Conservation (phyloP, 495 filamentous ascomycete species). For the Daldinia bambusicola region DNA sequence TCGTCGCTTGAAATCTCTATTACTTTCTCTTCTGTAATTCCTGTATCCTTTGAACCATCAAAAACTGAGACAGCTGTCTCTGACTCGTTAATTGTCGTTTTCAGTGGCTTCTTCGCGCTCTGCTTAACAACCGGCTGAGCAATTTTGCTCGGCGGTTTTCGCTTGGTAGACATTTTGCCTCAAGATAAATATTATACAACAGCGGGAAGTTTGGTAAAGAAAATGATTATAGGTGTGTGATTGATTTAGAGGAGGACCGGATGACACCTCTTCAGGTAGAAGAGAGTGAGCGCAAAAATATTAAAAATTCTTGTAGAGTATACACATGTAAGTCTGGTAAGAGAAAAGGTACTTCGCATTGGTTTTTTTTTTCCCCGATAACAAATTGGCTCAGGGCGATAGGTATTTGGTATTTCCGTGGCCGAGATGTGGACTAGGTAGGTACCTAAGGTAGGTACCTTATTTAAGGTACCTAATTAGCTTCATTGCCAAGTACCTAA, state of each 20-base stretch:
- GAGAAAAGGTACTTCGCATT: slow-evolving; percentile 4
- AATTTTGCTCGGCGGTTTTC: slow-evolving; percentile 60
- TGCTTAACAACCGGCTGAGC: slow-evolving; percentile 64
- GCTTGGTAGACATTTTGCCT: slow-evolving; percentile 61
- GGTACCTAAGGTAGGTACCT: background rate
- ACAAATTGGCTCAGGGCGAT: slow-evolving; percentile 17
- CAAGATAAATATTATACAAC: background rate
- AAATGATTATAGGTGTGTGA: background rate
- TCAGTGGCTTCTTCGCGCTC: slow-evolving; percentile 66
- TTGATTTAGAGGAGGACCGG: background rate
- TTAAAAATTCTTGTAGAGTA: slow-evolving; percentile 4
- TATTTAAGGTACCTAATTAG: background rate
- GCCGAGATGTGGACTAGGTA: slow-evolving; percentile 6
- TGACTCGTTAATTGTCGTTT: slow-evolving; percentile 78
- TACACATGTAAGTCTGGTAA: slow-evolving; percentile 1
- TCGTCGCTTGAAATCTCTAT: slow-evolving; percentile 69
- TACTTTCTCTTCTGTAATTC: slow-evolving; percentile 46
- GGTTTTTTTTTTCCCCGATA: slow-evolving; percentile 33
- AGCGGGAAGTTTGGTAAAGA: background rate
- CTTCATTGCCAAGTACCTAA: too few species aligned
- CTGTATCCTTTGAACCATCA: slow-evolving; percentile 44
- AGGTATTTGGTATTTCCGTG: slow-evolving; percentile 38
- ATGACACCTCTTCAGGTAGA: background rate
- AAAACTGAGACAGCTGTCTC: slow-evolving; percentile 67
- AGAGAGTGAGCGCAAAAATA: background rate